A percentile compares a stretch with the other conserved stretches of the same genome.
Conservation (phyloP, 108 stramenopile genomes). For the Skeletonema grethae region DNA sequence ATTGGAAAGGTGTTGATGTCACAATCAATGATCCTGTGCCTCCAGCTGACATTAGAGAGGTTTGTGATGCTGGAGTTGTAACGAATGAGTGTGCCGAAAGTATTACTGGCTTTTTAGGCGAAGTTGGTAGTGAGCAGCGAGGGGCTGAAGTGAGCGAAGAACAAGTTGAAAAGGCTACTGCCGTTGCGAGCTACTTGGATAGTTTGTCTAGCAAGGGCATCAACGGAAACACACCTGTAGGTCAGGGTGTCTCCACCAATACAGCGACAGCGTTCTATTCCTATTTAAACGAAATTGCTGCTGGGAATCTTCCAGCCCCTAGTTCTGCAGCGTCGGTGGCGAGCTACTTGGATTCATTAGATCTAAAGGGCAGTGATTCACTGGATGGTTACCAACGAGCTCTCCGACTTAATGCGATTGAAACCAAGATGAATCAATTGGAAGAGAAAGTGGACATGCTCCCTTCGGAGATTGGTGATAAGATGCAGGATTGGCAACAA, state of each 20-base stretch:
- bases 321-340: constrained; percentile 26
- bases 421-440: constrained; percentile 17
- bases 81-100: constrained; percentile 32
- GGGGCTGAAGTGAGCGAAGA: constrained; percentile 2
- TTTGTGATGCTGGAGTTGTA: constrained; percentile 23
- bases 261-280: constrained; percentile 35
- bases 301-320: constrained; percentile 34
- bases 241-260: neutral
- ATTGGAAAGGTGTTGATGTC: constrained; percentile 33
- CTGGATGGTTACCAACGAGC: constrained; percentile 3
- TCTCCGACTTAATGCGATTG: constrained; percentile 5
- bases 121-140: constrained; percentile 7
- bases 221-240: neutral
- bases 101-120: constrained; percentile 30
- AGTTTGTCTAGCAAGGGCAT: constrained; percentile 17
- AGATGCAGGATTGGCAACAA: constrained; percentile 24
- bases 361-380: neutral
- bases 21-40: constrained; percentile 17
- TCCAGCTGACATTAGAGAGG: constrained; percentile 9
- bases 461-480: constrained; percentile 4
- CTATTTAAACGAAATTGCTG: constrained; percentile 32
- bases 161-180: constrained; percentile 24
- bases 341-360: constrained; percentile 28
- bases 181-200: constrained; percentile 30
- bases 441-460: constrained; percentile 23